A percentile compares a stretch with the other conserved stretches of the same genome.
phyloP scores from a whole-genome alignment of 306 rosid genomes.

The Alnus glutinosa region DNA sequence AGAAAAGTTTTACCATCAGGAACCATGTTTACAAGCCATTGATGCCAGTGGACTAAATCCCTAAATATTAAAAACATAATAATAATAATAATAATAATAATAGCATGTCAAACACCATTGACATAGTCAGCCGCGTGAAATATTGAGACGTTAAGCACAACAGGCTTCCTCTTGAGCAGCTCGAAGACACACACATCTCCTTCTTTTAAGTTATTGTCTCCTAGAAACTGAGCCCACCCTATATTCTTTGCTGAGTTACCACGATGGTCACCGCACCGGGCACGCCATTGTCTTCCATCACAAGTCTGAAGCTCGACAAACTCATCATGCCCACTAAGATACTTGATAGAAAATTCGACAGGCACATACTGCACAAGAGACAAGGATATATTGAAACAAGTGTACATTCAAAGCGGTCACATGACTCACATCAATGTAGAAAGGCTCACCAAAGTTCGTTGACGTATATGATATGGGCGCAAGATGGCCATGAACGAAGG shows the following conservation, averaged over 20 bases:
- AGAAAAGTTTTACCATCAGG: no score
- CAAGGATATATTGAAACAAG: not conserved
- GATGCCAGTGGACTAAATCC: no score
- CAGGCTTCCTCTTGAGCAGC: conserved; percentile 21
- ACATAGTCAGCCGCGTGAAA: no score
- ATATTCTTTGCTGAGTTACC: not conserved
- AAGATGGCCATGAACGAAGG: no score
- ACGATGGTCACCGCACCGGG: not conserved
- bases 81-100: no score
- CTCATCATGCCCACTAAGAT: not conserved
- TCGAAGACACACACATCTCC: conserved; percentile 44
- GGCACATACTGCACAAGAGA: conserved; percentile 15
- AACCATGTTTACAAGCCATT: no score
- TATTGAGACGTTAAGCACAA: no score
- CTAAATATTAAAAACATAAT: no score
- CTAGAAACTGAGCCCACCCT: conserved; percentile 29
- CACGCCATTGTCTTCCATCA: not conserved
- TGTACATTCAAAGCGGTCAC: not conserved
- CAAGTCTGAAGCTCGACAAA: conserved; percentile 13
- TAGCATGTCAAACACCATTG: no score
- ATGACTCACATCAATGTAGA: not conserved
- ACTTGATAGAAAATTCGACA: conserved; percentile 7
- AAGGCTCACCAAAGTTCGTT: conserved; percentile 7
- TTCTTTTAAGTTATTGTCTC: conserved; percentile 7
- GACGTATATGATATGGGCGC: not conserved